Percentiles rank a stretch among this genome's conserved stretches.
Evolutionary conservation across 2,329 filamentous ascomycete genomes (phyloP).

Genomic region (Pezicula rhizophila): DNA sequence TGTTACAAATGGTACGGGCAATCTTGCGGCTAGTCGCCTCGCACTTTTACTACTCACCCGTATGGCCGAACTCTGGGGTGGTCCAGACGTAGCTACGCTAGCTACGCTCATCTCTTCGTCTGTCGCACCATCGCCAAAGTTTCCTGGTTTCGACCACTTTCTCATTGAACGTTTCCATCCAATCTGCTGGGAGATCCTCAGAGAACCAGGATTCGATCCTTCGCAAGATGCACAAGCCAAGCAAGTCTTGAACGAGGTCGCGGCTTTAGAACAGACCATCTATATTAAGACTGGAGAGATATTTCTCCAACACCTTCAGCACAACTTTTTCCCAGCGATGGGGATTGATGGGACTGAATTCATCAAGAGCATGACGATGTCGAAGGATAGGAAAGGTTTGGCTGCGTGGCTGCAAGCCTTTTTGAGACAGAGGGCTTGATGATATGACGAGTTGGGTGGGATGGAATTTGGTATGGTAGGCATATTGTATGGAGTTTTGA

Average conservation of each 20-base stretch:
- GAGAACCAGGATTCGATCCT: slow-evolving; percentile 71
- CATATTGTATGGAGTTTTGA: too few relatives aligned
- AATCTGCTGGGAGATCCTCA: slow-evolving; percentile 83
- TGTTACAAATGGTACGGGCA: slow-evolving; percentile 52
- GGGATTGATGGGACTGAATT: slow-evolving; percentile 58
- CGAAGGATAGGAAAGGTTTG: slow-evolving; percentile 54
- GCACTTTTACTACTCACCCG: slow-evolving; percentile 76
- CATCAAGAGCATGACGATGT: slow-evolving; percentile 51
- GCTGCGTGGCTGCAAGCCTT: slow-evolving; percentile 58
- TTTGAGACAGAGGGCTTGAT: slow-evolving; percentile 33
- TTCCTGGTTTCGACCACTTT: slow-evolving; percentile 89
- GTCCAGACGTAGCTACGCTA: slow-evolving; percentile 65
- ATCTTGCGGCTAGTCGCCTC: slow-evolving; percentile 56
- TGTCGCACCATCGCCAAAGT: slow-evolving; percentile 46
- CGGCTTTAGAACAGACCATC: slow-evolving; percentile 79
- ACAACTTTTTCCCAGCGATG: slow-evolving; percentile 56
- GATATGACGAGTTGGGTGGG: too few relatives aligned
- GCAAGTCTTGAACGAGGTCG: slow-evolving; percentile 83
- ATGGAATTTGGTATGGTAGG: too few relatives aligned
- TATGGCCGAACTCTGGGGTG: slow-evolving; percentile 88
- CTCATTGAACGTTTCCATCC: slow-evolving; percentile 85
- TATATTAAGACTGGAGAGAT: slow-evolving; percentile 82
- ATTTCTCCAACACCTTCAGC: slow-evolving; percentile 66
- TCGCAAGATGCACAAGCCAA: slow-evolving; percentile 79
- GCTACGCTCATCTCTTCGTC: slow-evolving; percentile 42